Evolutionary conservation across 805 yeast species (phyloP), one percentile per base, ranked within the genome.

Genomic region (Isabelozyma rhagii): DNA sequence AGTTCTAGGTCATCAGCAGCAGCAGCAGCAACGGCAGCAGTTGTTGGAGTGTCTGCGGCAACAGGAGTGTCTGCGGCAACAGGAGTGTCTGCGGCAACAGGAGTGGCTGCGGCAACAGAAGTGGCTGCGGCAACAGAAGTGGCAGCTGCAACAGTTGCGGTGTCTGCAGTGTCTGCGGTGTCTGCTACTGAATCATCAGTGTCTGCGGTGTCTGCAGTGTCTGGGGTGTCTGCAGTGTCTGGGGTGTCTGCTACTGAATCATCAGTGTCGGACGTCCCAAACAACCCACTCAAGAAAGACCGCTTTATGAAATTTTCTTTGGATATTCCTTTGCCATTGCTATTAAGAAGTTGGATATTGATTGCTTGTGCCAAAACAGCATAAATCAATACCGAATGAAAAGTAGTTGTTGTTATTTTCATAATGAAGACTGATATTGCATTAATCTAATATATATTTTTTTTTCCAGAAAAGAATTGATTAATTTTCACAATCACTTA

Each of bases 371-470:
- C 64, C 42, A 63, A 51, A n/a, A 62, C 60, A 27, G 65, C 49
- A 39, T 61, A 56, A 42, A 57, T 53, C 59, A 65, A 58, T 43
- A 63, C 53, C 47, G 59, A 57, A 52, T 53, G 58, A 46, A 59
- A 54, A 47, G 62, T 61, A 50, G 62, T 51, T 18, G 62, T 51
- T 18, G 56, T 50, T 51, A 64, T 49, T 55, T 57, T 64, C 69
- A 64, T 64, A 31, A 34, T 55, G 31, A 27, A 10, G 36, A 31
- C n/a, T 31, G 10, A 31, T 31, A 10, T 31, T 31, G 36, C 36
- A 31, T 31, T 31, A 9, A 31, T 9, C 8, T 31, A 10, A 13
- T 10, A 2, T 31, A 31, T 29, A 29, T 4, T 31, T 31, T 31
- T 31, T 31, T 31, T 31, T 31, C 3, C 36, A 10, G 10, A 31